Evolutionary conservation across 2,329 filamentous ascomycete genomes (phyloP).

Genomic region (Fusarium coffeatum): DNA sequence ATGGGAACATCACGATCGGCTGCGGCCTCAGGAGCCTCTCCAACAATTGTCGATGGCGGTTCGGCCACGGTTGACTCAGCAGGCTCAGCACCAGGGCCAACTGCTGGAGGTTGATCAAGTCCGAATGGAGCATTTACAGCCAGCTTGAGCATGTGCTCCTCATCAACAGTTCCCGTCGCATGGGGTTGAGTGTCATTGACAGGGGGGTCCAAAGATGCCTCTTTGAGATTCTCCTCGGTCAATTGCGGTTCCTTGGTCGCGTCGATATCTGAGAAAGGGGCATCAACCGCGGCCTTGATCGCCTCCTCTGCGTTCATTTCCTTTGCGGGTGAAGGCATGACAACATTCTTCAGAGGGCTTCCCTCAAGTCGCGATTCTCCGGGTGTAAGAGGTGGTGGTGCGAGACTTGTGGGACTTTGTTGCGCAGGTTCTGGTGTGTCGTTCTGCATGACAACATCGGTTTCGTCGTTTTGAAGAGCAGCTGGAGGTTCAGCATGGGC

Average conservation of each 20-base stretch:
- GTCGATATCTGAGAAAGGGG: background rate
- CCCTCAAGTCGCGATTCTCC: slow-evolving; percentile 57
- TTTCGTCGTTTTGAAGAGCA: slow-evolving; percentile 35
- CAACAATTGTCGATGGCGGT: slow-evolving; percentile 49
- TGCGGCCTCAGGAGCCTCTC: slow-evolving; percentile 46
- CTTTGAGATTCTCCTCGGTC: slow-evolving; percentile 18
- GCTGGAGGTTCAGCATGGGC: slow-evolving; percentile 3
- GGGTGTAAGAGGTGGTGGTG: slow-evolving; percentile 46
- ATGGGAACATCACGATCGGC: slow-evolving; percentile 46
- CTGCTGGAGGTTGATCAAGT: slow-evolving; percentile 2
- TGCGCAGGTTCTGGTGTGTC: slow-evolving; percentile 40
- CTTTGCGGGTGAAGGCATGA: slow-evolving; percentile 60
- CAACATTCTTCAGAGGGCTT: slow-evolving; percentile 65
- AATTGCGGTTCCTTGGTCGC: background rate
- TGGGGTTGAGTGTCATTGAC: slow-evolving; percentile 13
- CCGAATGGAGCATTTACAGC: slow-evolving; percentile 32
- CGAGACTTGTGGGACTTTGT: slow-evolving; percentile 49
- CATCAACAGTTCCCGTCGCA: slow-evolving; percentile 1
- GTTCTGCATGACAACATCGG: slow-evolving; percentile 45
- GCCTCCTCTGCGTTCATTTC: slow-evolving; percentile 35
- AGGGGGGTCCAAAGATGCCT: slow-evolving; percentile 5
- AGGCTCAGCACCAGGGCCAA: slow-evolving; percentile 6
- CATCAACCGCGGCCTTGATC: slow-evolving; percentile 3
- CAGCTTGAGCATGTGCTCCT: slow-evolving; percentile 19
- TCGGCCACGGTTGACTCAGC: slow-evolving; percentile 46